Base-by-base conservation (phyloP, 305 asterid species). In the Fraxinus floribunda region DNA sequence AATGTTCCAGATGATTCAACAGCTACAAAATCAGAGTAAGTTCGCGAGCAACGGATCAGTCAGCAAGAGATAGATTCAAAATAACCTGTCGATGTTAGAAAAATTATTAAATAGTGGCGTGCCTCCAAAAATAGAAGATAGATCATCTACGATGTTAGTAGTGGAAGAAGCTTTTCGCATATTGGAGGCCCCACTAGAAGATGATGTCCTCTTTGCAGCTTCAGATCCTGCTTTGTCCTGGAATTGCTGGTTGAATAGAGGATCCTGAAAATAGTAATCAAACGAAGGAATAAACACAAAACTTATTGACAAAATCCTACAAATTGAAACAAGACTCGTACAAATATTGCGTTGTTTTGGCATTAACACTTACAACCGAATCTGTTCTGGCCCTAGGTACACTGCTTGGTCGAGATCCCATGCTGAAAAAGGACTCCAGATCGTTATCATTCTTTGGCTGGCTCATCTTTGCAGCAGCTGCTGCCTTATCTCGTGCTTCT, bases 51-150 rank as follows among this genome's bases (percentile, higher is more conserved):
- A 13, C 71, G 83, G 26, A 82, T 71, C 70, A 81, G 79, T 70
- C 75, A 86, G 83, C 78, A 55, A 55, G 76, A 74, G 66, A 68
- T 77, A 80, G 62, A 82, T 73, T 85, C 81, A 82, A 71, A 80
- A 72, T 26, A 79, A 83, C 32, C 70, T 68, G 60, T 80, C 57
- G 4, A 81, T 13, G 57, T 78, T 44, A 57, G 66, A 52, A 83
- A 60, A 52, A n/a, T 52, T 16, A 5, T 72, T 66, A 1, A 77
- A 75, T 38, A 73, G 78, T 74, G 76, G 77, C 36, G 41, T 85
- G 93, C 98, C 94, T 87, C 97, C 98, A 82, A 97, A 93, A 75
- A 97, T 91, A 76, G 98, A 91, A 87, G 98, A 90, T 79, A 97
- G 93, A 83, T 93, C 99, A 92, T 97, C 99, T 80, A 92, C 94